Base-by-base conservation (phyloP, 208 protist genomes). In the Willaertia magna region DNA sequence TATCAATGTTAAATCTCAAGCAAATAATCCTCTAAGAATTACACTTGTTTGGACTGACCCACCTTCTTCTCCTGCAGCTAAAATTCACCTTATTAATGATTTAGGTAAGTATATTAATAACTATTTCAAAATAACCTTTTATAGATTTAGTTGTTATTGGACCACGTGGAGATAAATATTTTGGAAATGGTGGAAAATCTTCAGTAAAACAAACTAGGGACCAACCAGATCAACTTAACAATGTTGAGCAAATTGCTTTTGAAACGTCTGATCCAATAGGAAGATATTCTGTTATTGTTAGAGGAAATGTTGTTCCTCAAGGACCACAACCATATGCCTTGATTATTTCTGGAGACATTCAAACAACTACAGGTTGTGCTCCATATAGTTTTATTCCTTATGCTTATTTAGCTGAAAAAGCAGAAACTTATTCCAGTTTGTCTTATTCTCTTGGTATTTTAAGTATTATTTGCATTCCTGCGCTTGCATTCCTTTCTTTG, bases 281-380 rank as follows among this genome's bases (percentile, higher is more conserved):
- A 34, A 18, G 12, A 4, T 67, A 67, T 30, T 34, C 26, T 34
- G 9, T 67, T 67, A 49, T 78, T 16, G 74, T 78, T 26, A 78
- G 74, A 78, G 76, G 76, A 40, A 40, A 30, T 30, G 22, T 22
- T 18, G 76, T 81, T 52, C 14, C 76, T 22, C 30, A 83, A 42
- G 78, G 78, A 22, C 78, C 78, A 42, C 78, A 83, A 83, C 78
- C 78, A n/a, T 83, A 83, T 83, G 78, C 78, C 11, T 39, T 83
- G 14, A 46, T 83, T 43, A 55, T 83, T 18, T 49, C 78, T 16
- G 78, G 78, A 43, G 46, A 51, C 9, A 34, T 67, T 67, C 26
- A 67, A 67, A 12, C 34, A 20, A 39, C 20, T 4, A 81, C 12
- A 18, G 76, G n/a, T 51, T 46, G 42, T 4, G 9, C 74, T 46